Evolutionary conservation across 768 basidiomycete genomes (phyloP).

Genomic region (Fomitopsis pulvina): DNA sequence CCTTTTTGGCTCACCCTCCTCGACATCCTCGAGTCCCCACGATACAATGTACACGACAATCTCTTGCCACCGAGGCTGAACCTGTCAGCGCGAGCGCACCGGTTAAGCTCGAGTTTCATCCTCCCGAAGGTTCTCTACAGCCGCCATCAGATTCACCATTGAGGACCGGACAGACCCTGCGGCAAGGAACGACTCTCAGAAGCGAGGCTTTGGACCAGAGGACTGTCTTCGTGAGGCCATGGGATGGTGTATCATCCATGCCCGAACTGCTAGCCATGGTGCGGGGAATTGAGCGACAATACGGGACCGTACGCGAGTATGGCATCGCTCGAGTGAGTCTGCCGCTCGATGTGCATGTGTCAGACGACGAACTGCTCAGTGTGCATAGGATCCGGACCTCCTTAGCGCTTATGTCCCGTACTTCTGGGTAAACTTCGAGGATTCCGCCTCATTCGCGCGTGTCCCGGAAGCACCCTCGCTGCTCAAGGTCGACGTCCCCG

Average conservation of each 20-base stretch:
- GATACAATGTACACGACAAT: neutral
- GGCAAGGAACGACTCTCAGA: neutral
- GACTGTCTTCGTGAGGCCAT: conserved; percentile 32
- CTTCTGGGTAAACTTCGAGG: conserved; percentile 39
- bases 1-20: too few relatives aligned
- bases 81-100: too few relatives aligned
- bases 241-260: conserved; percentile 36
- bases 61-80: neutral
- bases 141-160: neutral
- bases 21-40: too few relatives aligned
- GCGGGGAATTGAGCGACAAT: conserved; percentile 42
- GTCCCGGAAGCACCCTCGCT: conserved; percentile 28
- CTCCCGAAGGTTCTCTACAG: too few relatives aligned
- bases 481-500: conserved; percentile 25
- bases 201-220: neutral
- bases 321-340: conserved; percentile 17
- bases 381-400: conserved; percentile 11
- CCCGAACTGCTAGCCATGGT: conserved; percentile 45
- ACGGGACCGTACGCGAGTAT: conserved; percentile 14
- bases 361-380: neutral
- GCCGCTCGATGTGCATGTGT: neutral
- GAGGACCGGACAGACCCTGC: neutral
- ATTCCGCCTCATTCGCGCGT: conserved; percentile 14
- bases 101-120: too few relatives aligned
- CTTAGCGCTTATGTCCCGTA: conserved; percentile 31